These are phyloP conservation scores for Mycena rebaudengoi DNA, from an alignment of 768 basidiomycete genomes.

Conservation along the genomic window DNA sequence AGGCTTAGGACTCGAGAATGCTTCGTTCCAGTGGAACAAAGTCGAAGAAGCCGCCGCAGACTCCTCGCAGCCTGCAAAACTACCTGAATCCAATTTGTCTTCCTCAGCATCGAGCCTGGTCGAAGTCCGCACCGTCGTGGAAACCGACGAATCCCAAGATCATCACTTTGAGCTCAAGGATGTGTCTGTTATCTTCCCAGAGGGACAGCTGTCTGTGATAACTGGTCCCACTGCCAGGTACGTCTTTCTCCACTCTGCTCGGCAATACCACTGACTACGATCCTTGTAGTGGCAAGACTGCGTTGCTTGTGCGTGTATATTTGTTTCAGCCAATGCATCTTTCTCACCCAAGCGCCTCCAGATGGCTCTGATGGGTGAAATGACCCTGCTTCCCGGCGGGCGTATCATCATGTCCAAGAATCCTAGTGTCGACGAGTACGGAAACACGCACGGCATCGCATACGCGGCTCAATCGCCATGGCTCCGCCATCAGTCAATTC, in stretches of 20 bases:
- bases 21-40: conserved; percentile 72
- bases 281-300: conserved; percentile 73
- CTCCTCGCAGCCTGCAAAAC: conserved; percentile 1
- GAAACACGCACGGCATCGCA: conserved; percentile 69
- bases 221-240: conserved; percentile 76
- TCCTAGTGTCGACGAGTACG: conserved; percentile 62
- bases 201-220: conserved; percentile 73
- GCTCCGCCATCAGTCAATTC: conserved; percentile 77
- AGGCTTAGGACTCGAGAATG: conserved; percentile 65
- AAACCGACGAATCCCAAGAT: conserved; percentile 43
- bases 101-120: conserved; percentile 14
- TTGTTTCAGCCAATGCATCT: neutral
- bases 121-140: too few species aligned
- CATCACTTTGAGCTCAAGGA: conserved; percentile 74
- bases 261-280: too few species aligned
- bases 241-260: neutral
- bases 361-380: conserved; percentile 79
- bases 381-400: conserved; percentile 62
- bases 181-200: conserved; percentile 75
- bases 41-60: conserved; percentile 32
- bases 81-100: too few species aligned
- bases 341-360: conserved; percentile 34
- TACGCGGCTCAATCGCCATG: conserved; percentile 81
- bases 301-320: conserved; percentile 60
- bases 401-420: conserved; percentile 75